A percentile compares a stretch with the other conserved stretches of the same genome.
These are phyloP conservation scores for Tetradesmus lagerheimii DNA, from an alignment of 139 green algal species.

Conservation along the genomic window DNA sequence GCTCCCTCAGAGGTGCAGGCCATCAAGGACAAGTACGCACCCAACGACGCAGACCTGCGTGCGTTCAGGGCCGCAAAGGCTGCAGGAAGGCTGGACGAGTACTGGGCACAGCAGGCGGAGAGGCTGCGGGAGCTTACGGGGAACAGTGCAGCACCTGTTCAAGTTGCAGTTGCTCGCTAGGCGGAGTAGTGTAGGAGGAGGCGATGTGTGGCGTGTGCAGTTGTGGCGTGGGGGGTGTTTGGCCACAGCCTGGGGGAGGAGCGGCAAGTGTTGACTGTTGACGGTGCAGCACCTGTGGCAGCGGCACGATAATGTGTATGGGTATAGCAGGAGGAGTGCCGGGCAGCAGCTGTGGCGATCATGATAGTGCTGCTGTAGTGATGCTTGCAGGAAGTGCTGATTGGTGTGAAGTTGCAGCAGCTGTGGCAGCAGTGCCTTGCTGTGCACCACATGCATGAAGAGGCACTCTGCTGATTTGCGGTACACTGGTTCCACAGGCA, in stretches of 20 bases:
- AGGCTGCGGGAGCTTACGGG: conserved; percentile 43
- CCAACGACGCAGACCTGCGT: conserved; percentile 54
- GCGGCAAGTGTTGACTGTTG: background rate
- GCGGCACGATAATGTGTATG: background rate
- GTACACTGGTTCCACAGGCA: too few relatives aligned
- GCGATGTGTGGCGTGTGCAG: background rate
- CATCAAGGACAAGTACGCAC: conserved; percentile 64
- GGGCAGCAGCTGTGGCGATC: background rate
- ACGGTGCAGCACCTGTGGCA: background rate
- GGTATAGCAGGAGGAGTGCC: background rate
- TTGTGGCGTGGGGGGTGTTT: too few relatives aligned
- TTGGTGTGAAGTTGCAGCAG: too few relatives aligned
- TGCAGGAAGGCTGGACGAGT: conserved; percentile 50
- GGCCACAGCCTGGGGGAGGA: too few relatives aligned
- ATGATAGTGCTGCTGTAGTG: too few relatives aligned
- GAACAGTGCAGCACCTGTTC: background rate
- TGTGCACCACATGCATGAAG: too few relatives aligned
- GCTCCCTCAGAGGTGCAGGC: conserved; percentile 49
- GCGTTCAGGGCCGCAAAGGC: conserved; percentile 59
- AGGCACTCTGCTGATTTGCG: too few relatives aligned
- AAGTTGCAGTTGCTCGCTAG: background rate
- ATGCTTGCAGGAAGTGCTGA: too few relatives aligned
- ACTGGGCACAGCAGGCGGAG: conserved; percentile 53
- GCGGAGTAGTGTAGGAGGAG: background rate
- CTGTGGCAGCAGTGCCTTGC: too few relatives aligned